A percentile compares a stretch with the other conserved stretches of the same genome.
phyloP scores from a whole-genome alignment of 345 rosid species.

The Citrus reticulata region DNA sequence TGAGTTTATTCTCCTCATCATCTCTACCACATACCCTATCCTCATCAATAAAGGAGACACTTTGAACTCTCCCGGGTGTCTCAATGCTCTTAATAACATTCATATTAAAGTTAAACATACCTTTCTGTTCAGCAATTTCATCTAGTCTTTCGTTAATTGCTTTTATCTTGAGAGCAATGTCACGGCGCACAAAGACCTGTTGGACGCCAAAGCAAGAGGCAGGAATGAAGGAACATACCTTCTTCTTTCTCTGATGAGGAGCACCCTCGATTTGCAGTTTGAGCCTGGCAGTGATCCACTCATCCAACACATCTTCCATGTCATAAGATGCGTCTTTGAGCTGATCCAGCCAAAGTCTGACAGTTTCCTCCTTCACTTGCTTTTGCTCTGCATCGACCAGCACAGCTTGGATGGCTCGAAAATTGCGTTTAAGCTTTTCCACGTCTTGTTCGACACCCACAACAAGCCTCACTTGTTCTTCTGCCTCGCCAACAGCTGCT shows the following conservation, averaged over 20 bases:
- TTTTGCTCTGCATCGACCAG: too few species aligned
- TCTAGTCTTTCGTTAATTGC: background rate
- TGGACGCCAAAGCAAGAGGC: background rate
- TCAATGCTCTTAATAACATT: background rate
- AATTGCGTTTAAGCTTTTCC: too few species aligned
- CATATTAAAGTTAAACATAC: background rate
- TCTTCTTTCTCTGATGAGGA: background rate
- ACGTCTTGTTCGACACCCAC: too few species aligned
- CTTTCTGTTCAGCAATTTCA: background rate
- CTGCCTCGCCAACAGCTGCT: too few species aligned
- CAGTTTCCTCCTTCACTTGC: too few species aligned
- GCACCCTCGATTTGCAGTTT: background rate
- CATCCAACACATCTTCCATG: too few species aligned
- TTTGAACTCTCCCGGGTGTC: background rate
- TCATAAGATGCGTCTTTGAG: too few species aligned
- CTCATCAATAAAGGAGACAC: background rate
- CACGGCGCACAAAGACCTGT: background rate
- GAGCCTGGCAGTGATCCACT: too few species aligned
- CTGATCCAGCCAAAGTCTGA: too few species aligned
- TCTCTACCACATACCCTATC: background rate
- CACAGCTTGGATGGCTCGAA: too few species aligned
- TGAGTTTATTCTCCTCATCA: background rate
- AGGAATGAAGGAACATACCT: background rate
- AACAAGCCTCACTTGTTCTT: too few species aligned
- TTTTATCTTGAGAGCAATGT: background rate